phyloP scores from a whole-genome alignment of 768 basidiomycete genomes.

The Amanita polypyramis region DNA sequence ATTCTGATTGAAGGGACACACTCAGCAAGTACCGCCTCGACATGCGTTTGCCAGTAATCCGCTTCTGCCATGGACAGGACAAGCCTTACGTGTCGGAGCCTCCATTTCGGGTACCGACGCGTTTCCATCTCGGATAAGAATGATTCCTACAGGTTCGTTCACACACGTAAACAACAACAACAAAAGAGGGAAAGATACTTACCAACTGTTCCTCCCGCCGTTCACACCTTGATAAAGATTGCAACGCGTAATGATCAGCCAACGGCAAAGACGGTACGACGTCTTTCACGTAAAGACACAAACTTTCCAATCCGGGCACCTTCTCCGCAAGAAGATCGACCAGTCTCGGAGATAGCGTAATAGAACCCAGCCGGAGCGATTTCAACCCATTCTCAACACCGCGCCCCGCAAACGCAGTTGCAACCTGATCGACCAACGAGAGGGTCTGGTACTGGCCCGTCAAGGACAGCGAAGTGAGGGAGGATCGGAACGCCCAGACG shows the following conservation, averaged over 20 bases:
- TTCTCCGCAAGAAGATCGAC: conserved; percentile 29
- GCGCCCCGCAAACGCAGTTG: conserved; percentile 15
- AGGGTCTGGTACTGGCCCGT: conserved; percentile 28
- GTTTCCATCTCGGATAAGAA: conserved; percentile 12
- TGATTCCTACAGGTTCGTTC: conserved; percentile 17
- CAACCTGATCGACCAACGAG: conserved; percentile 23
- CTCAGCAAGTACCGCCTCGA: not conserved
- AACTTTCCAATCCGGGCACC: conserved; percentile 22
- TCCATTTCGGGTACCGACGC: not conserved
- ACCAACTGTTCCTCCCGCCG: not conserved
- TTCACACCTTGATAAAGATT: not conserved
- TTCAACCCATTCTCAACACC: conserved; percentile 15
- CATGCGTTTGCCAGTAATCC: conserved; percentile 3
- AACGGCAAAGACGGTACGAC: conserved; percentile 18
- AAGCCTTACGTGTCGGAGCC: conserved; percentile 10
- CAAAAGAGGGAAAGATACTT: not conserved
- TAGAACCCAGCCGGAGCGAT: conserved; percentile 27
- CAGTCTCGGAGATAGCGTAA: conserved; percentile 31
- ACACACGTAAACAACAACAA: not conserved
- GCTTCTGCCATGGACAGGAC: conserved; percentile 2
- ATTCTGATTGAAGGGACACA: conserved; percentile 3
- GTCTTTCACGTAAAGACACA: conserved; percentile 30
- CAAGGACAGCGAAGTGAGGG: conserved; percentile 25
- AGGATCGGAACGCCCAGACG: conserved; percentile 22
- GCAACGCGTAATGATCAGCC: not conserved